Evolutionary conservation across 495 filamentous ascomycete genomes (phyloP).

Genomic region (Podospora sp.): DNA sequence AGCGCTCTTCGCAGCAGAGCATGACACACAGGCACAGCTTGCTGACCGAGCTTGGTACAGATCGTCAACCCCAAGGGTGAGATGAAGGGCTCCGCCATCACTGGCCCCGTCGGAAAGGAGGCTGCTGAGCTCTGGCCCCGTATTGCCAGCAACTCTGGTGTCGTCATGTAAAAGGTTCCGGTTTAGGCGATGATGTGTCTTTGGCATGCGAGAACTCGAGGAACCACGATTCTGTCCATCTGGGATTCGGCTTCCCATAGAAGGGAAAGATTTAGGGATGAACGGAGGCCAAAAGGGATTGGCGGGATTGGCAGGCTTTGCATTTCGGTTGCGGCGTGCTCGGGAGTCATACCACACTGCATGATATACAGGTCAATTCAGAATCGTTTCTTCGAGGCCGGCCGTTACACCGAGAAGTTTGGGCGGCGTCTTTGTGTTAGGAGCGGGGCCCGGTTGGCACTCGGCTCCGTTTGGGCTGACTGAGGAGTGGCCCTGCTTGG

Average conservation of each 20-base stretch:
- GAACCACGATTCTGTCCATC: slow-evolving; percentile 32
- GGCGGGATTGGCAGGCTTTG: slow-evolving; percentile 42
- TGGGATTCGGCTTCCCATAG: slow-evolving; percentile 31
- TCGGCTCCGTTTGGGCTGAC: neutral
- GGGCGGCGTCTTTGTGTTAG: neutral
- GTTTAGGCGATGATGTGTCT: slow-evolving; percentile 21
- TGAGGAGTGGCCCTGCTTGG: too few relatives aligned
- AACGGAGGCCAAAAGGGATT: slow-evolving; percentile 26
- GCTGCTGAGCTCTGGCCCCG: slow-evolving; percentile 99
- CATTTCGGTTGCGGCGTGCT: slow-evolving; percentile 45
- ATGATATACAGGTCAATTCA: slow-evolving; percentile 45
- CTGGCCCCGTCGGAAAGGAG: slow-evolving; percentile 98
- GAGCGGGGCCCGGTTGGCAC: neutral
- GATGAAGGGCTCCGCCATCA: slow-evolving; percentile 99
- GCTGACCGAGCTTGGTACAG: slow-evolving; percentile 46
- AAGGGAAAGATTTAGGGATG: slow-evolving; percentile 28
- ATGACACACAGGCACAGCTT: slow-evolving; percentile 9
- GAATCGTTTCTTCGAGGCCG: slow-evolving; percentile 39
- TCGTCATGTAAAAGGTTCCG: slow-evolving; percentile 84
- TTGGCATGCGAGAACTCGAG: slow-evolving; percentile 35
- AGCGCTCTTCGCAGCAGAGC: neutral
- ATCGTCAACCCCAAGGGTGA: slow-evolving; percentile 99
- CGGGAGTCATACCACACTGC: slow-evolving; percentile 42
- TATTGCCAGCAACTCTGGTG: slow-evolving; percentile 99
- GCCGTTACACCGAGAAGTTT: slow-evolving; percentile 1